A percentile compares a stretch with the other conserved stretches of the same genome.
phyloP scores from a whole-genome alignment of 192 early-diverging fungal genomes.

The Entomortierella beljakovae region DNA sequence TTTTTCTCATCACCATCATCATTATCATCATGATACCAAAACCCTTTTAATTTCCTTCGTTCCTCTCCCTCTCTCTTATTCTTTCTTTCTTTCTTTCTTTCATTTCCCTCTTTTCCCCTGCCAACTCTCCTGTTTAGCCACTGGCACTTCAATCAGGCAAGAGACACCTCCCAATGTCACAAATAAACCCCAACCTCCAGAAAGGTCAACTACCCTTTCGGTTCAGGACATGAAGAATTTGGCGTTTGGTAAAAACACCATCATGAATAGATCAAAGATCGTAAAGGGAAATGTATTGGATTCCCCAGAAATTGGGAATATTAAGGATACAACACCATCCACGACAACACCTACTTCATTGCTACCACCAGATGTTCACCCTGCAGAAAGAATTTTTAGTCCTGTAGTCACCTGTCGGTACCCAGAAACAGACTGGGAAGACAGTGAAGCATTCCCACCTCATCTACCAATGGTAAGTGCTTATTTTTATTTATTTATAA shows the following conservation, averaged over 20 bases:
- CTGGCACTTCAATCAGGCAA: not conserved
- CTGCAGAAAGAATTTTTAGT: conserved; percentile 32
- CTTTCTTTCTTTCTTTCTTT: not conserved
- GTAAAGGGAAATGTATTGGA: not conserved
- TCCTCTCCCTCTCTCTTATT: not conserved
- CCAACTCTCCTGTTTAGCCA: not conserved
- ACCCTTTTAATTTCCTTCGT: too few relatives aligned
- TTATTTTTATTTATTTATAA: too few relatives aligned
- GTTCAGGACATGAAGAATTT: conserved; percentile 23
- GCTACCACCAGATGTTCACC: conserved; percentile 4
- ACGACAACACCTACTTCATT: too few relatives aligned
- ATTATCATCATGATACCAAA: not conserved
- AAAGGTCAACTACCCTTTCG: not conserved
- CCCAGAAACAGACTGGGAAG: conserved; percentile 37
- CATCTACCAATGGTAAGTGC: conserved; percentile 32
- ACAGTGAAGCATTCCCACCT: conserved; percentile 33
- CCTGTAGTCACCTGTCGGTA: conserved; percentile 46
- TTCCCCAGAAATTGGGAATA: not conserved
- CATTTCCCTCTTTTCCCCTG: too few relatives aligned
- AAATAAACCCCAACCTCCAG: not conserved
- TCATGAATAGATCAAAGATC: conserved; percentile 29
- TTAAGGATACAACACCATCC: not conserved
- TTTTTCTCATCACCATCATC: too few relatives aligned
- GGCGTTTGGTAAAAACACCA: conserved; percentile 17
- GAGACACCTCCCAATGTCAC: not conserved